Conservation (phyloP, 2,329 filamentous ascomycete species). For the Geosmithia morbida region DNA sequence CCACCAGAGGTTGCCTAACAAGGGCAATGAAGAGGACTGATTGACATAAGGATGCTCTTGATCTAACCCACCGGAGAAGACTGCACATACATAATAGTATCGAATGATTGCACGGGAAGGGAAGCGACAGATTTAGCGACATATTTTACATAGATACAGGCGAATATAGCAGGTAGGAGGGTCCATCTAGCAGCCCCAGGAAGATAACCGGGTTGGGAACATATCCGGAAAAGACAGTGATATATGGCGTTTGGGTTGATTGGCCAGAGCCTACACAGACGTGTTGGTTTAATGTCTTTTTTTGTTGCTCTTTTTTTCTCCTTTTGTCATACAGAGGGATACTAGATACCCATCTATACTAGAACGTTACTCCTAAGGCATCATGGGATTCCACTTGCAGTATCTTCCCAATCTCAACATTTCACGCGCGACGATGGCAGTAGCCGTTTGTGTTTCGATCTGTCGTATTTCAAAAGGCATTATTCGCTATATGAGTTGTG, state of each 20-base stretch:
- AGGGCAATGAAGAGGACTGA: conserved; percentile 22
- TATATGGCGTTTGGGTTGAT: neutral
- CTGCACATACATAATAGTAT: neutral
- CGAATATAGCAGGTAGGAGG: no score
- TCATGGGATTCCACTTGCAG: no score
- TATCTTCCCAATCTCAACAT: no score
- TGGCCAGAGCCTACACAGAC: neutral
- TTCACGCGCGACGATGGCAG: neutral
- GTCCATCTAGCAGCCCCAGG: neutral
- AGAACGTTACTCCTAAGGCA: no score
- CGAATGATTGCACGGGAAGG: neutral
- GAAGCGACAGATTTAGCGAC: no score
- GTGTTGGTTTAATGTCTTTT: neutral
- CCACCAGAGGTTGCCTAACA: conserved; percentile 20
- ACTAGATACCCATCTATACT: no score
- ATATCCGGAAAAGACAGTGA: neutral
- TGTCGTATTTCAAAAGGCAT: neutral
- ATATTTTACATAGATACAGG: no score
- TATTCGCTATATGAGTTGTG: neutral
- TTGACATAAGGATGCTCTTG: neutral
- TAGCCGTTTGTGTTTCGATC: neutral
- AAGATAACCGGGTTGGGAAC: neutral
- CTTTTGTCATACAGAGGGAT: no score
- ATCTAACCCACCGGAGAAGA: neutral
- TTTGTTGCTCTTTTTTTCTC: no score